Evolutionary conservation across 2,329 filamentous ascomycete species (phyloP).

Genomic region (Neonectria hederae): DNA sequence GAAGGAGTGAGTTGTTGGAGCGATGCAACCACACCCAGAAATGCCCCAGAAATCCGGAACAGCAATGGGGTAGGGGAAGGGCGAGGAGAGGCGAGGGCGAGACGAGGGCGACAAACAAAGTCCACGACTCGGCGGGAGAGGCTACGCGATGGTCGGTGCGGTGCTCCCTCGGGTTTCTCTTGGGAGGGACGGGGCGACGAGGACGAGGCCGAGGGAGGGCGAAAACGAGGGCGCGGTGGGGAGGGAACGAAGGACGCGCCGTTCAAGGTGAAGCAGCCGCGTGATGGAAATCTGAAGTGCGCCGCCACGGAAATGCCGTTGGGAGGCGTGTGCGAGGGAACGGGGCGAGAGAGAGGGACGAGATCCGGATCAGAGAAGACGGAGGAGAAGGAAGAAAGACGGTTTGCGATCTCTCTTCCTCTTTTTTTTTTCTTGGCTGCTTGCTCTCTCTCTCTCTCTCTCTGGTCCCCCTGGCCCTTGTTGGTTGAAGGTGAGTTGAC

Average conservation of each 20-base stretch:
- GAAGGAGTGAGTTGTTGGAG: constrained; percentile 7
- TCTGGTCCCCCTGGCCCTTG: constrained; percentile 31
- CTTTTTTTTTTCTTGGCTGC: constrained; percentile 24
- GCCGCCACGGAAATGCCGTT: constrained; percentile 28
- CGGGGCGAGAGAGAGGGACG: constrained; percentile 9
- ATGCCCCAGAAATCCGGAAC: constrained; percentile 9
- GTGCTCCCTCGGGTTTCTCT: constrained; percentile 6
- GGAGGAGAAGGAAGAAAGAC: constrained; percentile 19
- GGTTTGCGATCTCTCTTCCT: constrained; percentile 25
- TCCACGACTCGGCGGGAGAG: constrained; percentile 2
- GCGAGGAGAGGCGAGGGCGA: not conserved
- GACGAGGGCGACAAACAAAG: constrained; percentile 15
- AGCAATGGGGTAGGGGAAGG: constrained; percentile 1
- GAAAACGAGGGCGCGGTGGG: constrained; percentile 30
- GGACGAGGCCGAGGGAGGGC: constrained; percentile 2
- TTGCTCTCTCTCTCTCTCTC: constrained; percentile 11
- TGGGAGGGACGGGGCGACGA: constrained; percentile 6
- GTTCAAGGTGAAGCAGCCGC: constrained; percentile 38
- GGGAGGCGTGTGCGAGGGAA: constrained; percentile 9
- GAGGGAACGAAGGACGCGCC: constrained; percentile 32
- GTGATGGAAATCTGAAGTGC: constrained; percentile 28
- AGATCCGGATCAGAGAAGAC: constrained; percentile 16
- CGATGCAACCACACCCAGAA: constrained; percentile 23
- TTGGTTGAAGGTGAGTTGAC: constrained; percentile 25
- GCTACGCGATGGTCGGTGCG: constrained; percentile 9